Percentiles rank a stretch among this genome's conserved stretches.
Evolutionary conservation across 108 stramenopile species (phyloP).

Genomic region (Aurantiochytrium sp.): DNA sequence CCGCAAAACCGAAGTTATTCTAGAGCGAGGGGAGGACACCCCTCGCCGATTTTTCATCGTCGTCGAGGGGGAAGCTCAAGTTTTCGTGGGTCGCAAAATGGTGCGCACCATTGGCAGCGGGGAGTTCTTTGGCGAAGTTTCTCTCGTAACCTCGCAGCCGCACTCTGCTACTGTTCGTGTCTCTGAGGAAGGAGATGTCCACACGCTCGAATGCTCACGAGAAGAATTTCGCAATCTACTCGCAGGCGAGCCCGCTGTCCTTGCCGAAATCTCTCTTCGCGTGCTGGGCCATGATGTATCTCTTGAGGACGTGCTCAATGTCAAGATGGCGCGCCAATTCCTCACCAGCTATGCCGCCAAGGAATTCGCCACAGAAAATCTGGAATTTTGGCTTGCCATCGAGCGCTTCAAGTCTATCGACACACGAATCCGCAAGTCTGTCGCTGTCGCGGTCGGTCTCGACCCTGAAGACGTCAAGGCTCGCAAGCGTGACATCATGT

Average conservation of each 20-base stretch:
- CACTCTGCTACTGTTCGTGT: neutral
- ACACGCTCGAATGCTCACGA: neutral
- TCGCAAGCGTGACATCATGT: neutral
- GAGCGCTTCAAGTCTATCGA: neutral
- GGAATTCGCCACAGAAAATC: neutral
- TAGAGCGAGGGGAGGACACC: neutral
- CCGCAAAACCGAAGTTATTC: neutral
- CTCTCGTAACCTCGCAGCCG: neutral
- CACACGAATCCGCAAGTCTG: neutral
- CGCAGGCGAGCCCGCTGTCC: neutral
- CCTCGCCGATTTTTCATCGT: neutral
- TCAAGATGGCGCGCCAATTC: neutral
- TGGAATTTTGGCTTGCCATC: neutral
- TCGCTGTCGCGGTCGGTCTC: neutral
- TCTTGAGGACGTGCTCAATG: neutral
- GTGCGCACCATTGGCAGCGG: neutral
- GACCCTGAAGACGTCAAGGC: neutral
- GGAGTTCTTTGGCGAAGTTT: constrained; percentile 4
- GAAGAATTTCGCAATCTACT: neutral
- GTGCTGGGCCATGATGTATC: neutral
- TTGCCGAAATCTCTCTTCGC: neutral
- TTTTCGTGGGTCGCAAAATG: neutral
- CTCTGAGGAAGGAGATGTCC: neutral
- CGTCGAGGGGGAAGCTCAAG: neutral
- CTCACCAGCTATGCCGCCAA: neutral